These are phyloP conservation scores for Pontederia crassipes DNA, from an alignment of 176 grass and related monocot genomes.

Conservation along the genomic window DNA sequence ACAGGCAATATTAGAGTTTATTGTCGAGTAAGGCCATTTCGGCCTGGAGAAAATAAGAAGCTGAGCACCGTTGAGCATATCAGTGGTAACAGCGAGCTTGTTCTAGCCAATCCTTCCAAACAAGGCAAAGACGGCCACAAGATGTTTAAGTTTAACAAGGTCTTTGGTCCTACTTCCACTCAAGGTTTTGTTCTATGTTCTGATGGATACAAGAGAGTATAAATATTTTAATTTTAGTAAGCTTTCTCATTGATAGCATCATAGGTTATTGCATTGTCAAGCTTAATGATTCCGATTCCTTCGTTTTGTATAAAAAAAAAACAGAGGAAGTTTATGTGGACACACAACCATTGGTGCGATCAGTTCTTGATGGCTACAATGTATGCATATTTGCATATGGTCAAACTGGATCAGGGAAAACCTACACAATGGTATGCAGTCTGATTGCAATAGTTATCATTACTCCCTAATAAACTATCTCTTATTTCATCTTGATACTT, in stretches of 20 bases:
- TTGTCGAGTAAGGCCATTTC: constrained; percentile 86
- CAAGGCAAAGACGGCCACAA: constrained; percentile 66
- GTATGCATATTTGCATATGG: constrained; percentile 98
- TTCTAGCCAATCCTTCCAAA: constrained; percentile 66
- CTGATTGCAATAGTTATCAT: too few relatives aligned
- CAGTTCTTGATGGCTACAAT: constrained; percentile 92
- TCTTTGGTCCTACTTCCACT: constrained; percentile 59
- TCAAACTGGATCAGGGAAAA: constrained; percentile 97
- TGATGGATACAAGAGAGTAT: neutral
- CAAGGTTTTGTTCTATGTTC: constrained; percentile 43
- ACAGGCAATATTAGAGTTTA: constrained; percentile 93
- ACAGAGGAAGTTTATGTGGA: constrained; percentile 77
- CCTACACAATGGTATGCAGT: constrained; percentile 79
- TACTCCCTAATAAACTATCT: constrained; percentile 10
- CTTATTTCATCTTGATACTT: neutral
- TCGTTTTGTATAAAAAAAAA: constrained; percentile 2
- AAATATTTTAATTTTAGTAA: neutral
- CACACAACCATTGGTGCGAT: constrained; percentile 72
- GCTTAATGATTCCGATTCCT: constrained; percentile 3
- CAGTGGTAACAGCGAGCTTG: constrained; percentile 61
- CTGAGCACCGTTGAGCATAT: constrained; percentile 35
- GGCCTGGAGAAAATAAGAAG: constrained; percentile 41
- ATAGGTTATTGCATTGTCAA: neutral
- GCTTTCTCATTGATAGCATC: neutral
- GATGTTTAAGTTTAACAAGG: constrained; percentile 80